Evolutionary conservation across 768 basidiomycete species (phyloP).

Genomic region (Phylloporus rhodoxanthus): DNA sequence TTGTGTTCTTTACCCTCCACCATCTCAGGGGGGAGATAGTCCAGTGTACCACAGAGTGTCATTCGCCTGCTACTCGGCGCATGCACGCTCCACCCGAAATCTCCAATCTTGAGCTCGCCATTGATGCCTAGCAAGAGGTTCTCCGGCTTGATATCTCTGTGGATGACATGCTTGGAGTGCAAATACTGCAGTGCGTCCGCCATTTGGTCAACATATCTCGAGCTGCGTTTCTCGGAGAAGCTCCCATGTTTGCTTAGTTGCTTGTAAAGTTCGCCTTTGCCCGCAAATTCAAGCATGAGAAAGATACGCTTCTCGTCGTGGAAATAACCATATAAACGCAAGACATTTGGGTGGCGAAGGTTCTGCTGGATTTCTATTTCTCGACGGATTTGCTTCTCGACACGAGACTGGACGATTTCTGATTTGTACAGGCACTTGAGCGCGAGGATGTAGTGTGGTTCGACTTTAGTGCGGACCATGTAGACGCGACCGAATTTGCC

Average conservation of each 20-base stretch:
- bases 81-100: constrained; percentile 98
- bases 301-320: constrained; percentile 98
- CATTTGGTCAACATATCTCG: constrained; percentile 96
- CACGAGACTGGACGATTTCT: constrained; percentile 84
- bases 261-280: constrained; percentile 95
- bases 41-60: constrained; percentile 92
- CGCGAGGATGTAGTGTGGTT: constrained; percentile 89
- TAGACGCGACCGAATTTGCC: constrained; percentile 99
- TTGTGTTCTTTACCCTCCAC: constrained; percentile 87
- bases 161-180: constrained; percentile 94
- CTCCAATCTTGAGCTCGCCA: constrained; percentile 95
- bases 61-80: constrained; percentile 84
- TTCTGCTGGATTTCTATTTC: constrained; percentile 99
- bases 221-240: constrained; percentile 84
- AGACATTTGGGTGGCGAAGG: constrained; percentile 88
- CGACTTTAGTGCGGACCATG: constrained; percentile 89
- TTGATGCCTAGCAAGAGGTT: constrained; percentile 91
- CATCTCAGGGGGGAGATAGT: constrained; percentile 99
- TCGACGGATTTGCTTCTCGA: constrained; percentile 94
- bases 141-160: constrained; percentile 98
- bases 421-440: constrained; percentile 96
- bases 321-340: constrained; percentile 95
- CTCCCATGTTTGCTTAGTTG: constrained; percentile 80
- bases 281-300: constrained; percentile 96
- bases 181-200: constrained; percentile 90